Evolutionary conservation across 129 eudicot species (phyloP), one percentile per base, ranked within the genome.

Genomic region (Scalesia atractyloides): DNA sequence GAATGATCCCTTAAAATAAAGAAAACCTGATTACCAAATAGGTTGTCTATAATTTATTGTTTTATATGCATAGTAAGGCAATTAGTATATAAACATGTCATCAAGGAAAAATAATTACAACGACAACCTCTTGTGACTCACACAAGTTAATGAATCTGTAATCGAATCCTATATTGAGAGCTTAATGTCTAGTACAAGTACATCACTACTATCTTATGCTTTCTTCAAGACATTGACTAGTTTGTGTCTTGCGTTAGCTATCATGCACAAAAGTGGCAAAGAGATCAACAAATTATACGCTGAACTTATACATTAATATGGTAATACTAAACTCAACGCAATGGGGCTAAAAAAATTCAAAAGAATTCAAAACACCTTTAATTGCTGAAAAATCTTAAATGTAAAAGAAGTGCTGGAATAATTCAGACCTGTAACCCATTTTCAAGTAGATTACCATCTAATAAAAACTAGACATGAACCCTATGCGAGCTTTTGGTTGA

Each of bases 61-160:
- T 68, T 63, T 5, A 68, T 50, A 68, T n/a, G 73, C 73, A 50
- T 30, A 68, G 73, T 18, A 50, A 50, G 30, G 48, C 47, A 36
- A 50, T 41, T 41, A 33, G 62, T 26, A 10, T 16, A 67, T 10
- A 46, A 67, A 33, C 41, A 24, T 41, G 30, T 24, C 37, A 47
- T n/a, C 59, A 48, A 48, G 72, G 9, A 68, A 68, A 48, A 24
- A 9, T 24, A 73, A 73, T 47, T 10, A 62, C 51, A 70, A 70
- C 37, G 47, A 70, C 0, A 12, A 14, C 65, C 36, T 19, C 52
- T 37, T 70, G 39, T 37, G 52, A 51, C 75, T 54, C 49, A 19
- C 51, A 36, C 65, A 53, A 57, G 69, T 73, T 26, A 1, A 47
- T 60, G 39, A 48, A 41, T 46, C n/a, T 16, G 59, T 46, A 46